Evolutionary conservation across 2,329 filamentous ascomycete species (phyloP), one percentile per base, ranked within the genome.

Genomic region (Macroventuria anomochaeta): DNA sequence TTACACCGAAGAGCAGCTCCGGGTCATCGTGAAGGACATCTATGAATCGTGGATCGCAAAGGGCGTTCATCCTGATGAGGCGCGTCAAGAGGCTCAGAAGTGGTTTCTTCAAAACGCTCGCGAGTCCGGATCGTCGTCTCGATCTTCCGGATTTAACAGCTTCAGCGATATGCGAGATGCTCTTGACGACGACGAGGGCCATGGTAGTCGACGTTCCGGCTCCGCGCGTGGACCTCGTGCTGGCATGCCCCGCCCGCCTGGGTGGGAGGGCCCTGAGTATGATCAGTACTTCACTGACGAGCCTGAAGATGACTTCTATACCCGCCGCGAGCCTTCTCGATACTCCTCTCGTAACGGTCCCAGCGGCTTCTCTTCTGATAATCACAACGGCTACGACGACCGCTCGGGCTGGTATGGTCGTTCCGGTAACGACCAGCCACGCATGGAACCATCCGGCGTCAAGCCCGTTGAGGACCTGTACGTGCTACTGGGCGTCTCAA

Each of bases 401-500:
- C 28, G 11, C 29, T n/a, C 25, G 18, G n/a, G 17, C 8, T 28
- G 15, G 23, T 2, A 40, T 7, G 13, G 11, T n/a, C 38, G 25
- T 25, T 8, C 8, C 25, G 7, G 17, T 8, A 7, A 5, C 26
- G 5, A 17, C 25, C 26, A 11, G 34, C 37, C 21, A 6, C 7
- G 13, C 0, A 26, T n/a, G 10, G 34, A 44, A 11, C 10, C 38
- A 3, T 21, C 26, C 5, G 46, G 47, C 1, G 33, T 26, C 20
- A 47, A 50, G 36, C 53, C 60, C 12, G 7, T 10, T 0, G 41
- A 13, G 1, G 88, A 97, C 66, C 91, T 93, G 0, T 99, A 99
- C 76, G 83, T 84, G 57, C 82, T 89, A 2, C 86, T 99, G 13
- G 92, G 91, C 5, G 88, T 97, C 15, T 80, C 80, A 62, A 92